phyloP scores from a whole-genome alignment of 257 asterid species.

The Striga asiatica region DNA sequence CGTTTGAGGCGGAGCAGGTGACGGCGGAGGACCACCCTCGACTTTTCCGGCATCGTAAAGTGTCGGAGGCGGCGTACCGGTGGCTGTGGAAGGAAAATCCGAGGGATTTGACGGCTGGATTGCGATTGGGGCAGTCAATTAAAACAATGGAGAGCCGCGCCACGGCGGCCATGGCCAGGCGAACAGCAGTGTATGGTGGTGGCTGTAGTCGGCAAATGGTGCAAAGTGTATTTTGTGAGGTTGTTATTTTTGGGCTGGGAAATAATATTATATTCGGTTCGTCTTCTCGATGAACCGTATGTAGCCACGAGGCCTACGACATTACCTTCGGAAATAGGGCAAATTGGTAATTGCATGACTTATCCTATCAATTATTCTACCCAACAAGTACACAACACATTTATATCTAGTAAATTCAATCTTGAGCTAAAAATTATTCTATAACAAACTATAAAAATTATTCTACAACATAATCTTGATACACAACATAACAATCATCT shows the following conservation, averaged over 20 bases:
- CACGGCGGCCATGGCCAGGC: conserved; percentile 31
- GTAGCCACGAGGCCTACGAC: conserved; percentile 22
- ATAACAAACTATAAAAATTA: too few relatives aligned
- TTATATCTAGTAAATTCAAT: too few relatives aligned
- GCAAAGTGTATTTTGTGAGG: conserved; percentile 12
- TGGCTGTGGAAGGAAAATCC: conserved; percentile 15
- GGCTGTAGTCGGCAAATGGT: neutral
- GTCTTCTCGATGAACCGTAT: conserved; percentile 17
- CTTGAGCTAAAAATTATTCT: too few relatives aligned
- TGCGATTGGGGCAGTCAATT: conserved; percentile 16
- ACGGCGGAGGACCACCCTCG: conserved; percentile 11
- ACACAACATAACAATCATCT: too few relatives aligned
- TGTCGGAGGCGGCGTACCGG: conserved; percentile 13
- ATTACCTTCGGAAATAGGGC: too few relatives aligned
- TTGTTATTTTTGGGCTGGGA: conserved; percentile 5
- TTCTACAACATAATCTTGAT: too few relatives aligned
- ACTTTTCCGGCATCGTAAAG: conserved; percentile 17
- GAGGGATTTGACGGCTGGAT: conserved; percentile 11
- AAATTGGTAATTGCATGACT: too few relatives aligned
- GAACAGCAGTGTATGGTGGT: conserved; percentile 6
- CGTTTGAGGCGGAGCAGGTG: conserved; percentile 44
- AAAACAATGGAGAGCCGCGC: conserved; percentile 25
- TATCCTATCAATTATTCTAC: too few relatives aligned
- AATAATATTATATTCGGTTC: neutral
- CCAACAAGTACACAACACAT: too few relatives aligned